phyloP scores from a whole-genome alignment of 2,329 filamentous ascomycete genomes.

The Colletotrichum camelliae region DNA sequence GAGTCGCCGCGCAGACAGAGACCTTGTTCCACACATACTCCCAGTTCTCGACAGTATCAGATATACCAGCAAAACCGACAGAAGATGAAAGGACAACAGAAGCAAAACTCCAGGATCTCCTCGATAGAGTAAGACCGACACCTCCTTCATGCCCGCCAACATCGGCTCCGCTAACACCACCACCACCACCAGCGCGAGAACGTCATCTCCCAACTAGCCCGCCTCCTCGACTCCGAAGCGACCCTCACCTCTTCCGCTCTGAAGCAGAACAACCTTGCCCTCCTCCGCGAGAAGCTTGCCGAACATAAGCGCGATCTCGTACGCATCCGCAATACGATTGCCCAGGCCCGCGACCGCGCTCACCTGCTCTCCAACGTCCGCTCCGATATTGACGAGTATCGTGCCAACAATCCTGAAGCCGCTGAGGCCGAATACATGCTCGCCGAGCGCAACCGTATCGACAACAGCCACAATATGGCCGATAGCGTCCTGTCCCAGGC shows the following conservation, averaged over 20 bases:
- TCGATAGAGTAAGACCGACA: constrained; percentile 71
- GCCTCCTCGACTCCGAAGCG: constrained; percentile 92
- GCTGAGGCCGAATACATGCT: constrained; percentile 98
- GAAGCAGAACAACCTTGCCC: constrained; percentile 95
- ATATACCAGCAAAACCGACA: constrained; percentile 81
- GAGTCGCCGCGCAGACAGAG: constrained; percentile 69
- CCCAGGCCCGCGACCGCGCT: constrained; percentile 81
- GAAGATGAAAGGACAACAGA: constrained; percentile 85
- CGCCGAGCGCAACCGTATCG: constrained; percentile 82
- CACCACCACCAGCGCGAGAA: constrained; percentile 70
- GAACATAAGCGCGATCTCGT: constrained; percentile 85
- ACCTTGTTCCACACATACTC: constrained; percentile 84
- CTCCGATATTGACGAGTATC: constrained; percentile 90
- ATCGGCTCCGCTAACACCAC: background rate
- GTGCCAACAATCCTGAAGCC: constrained; percentile 77
- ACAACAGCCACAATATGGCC: constrained; percentile 87
- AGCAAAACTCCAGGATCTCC: constrained; percentile 79
- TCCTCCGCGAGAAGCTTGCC: constrained; percentile 87
- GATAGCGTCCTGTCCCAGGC: constrained; percentile 93
- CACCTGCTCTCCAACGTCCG: constrained; percentile 92
- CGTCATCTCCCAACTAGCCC: constrained; percentile 80
- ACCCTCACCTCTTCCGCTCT: constrained; percentile 85
- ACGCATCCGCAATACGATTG: constrained; percentile 75
- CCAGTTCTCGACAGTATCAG: constrained; percentile 82
- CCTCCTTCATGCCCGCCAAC: background rate